phyloP scores from a whole-genome alignment of 2,329 filamentous ascomycete genomes.

The Penicillium sp. region DNA sequence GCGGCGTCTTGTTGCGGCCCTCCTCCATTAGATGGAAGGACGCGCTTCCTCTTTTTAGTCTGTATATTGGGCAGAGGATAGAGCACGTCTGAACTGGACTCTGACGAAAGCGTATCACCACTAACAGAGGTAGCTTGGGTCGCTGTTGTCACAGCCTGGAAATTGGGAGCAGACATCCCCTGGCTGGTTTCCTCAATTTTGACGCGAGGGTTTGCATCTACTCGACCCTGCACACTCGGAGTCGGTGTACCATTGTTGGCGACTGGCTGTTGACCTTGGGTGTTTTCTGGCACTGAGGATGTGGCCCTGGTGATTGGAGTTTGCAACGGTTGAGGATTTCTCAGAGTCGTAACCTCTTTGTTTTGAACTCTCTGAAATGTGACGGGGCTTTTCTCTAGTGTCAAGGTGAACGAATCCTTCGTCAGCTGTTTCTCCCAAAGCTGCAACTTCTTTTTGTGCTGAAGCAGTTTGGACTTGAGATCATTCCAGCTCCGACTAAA shows the following conservation, averaged over 20 bases:
- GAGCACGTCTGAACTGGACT: slow-evolving; percentile 8
- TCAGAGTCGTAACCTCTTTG: background rate
- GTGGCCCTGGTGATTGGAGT: background rate
- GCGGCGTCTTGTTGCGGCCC: slow-evolving; percentile 11
- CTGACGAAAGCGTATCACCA: slow-evolving; percentile 6
- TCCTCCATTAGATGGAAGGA: background rate
- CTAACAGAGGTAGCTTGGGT: slow-evolving; percentile 19
- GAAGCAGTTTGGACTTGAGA: slow-evolving; percentile 35
- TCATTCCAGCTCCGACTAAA: slow-evolving; percentile 30
- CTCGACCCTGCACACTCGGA: background rate
- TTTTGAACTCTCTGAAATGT: slow-evolving; percentile 31
- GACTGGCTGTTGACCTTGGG: background rate
- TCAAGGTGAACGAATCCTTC: slow-evolving; percentile 33
- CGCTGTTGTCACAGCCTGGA: slow-evolving; percentile 15
- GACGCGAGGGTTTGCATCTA: background rate
- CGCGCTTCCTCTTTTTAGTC: slow-evolving; percentile 28
- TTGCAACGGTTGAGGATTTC: background rate
- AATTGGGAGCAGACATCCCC: background rate
- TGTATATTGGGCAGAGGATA: slow-evolving; percentile 6
- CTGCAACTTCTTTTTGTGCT: slow-evolving; percentile 37
- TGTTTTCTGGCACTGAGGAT: background rate
- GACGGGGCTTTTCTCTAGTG: slow-evolving; percentile 29
- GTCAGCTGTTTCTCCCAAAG: slow-evolving; percentile 34
- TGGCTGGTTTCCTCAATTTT: slow-evolving; percentile 11
- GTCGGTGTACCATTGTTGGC: background rate